phyloP scores from a whole-genome alignment of 352 stramenopile species.

The Globisporangium megalacanthum region DNA sequence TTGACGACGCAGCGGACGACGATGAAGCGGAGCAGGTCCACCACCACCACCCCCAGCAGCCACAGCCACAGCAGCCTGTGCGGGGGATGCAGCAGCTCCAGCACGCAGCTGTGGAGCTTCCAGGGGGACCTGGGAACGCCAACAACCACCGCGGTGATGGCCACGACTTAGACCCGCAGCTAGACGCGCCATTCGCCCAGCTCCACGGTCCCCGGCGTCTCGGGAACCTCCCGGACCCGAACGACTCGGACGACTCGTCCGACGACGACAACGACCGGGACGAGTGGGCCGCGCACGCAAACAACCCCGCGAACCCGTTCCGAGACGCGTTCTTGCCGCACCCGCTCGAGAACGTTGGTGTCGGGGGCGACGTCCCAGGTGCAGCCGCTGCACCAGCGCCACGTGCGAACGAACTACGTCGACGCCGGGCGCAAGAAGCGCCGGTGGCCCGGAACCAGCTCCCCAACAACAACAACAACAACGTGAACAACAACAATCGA shows the following conservation, averaged over 20 bases:
- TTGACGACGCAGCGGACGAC: slow-evolving; percentile 47
- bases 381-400: slow-evolving; percentile 8
- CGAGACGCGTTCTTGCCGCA: slow-evolving; percentile 40
- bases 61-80: slow-evolving; percentile 13
- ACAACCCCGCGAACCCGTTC: slow-evolving; percentile 22
- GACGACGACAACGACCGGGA: slow-evolving; percentile 49
- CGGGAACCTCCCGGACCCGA: slow-evolving; percentile 29
- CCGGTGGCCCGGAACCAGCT: not conserved
- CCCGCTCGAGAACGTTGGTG: slow-evolving; percentile 17
- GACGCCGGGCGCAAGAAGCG: slow-evolving; percentile 19
- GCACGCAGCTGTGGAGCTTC: not conserved
- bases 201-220: slow-evolving; percentile 25
- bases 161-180: slow-evolving; percentile 23
- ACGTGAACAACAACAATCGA: not conserved
- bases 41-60: slow-evolving; percentile 11
- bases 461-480: slow-evolving; percentile 1
- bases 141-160: slow-evolving; percentile 6
- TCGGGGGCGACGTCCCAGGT: slow-evolving; percentile 12
- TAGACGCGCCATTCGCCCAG: slow-evolving; percentile 29
- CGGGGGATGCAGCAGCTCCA: not conserved
- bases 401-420: slow-evolving; percentile 28
- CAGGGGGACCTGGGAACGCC: not conserved
- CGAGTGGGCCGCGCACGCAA: not conserved
- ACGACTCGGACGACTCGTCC: slow-evolving; percentile 43
- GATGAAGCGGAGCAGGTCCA: slow-evolving; percentile 17